phyloP scores from a whole-genome alignment of 441 rosid species.

The Corymbia citriodora region DNA sequence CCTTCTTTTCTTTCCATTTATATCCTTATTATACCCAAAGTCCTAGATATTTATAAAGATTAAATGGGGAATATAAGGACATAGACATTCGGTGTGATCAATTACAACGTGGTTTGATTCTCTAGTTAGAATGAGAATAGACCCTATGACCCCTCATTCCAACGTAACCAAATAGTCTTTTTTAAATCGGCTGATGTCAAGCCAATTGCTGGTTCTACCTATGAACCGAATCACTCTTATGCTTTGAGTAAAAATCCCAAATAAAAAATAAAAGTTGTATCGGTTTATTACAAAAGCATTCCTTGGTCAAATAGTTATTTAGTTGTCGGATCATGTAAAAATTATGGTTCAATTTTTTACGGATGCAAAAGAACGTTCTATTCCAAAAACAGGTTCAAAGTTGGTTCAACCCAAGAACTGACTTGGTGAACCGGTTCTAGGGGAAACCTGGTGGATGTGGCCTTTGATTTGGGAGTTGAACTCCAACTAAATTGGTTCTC shows the following conservation, averaged over 20 bases:
- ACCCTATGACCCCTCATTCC: background rate
- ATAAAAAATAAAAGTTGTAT: background rate
- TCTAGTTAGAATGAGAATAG: background rate
- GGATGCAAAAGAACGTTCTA: fast-evolving
- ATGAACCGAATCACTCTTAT: background rate
- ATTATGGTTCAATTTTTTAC: background rate
- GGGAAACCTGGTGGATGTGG: background rate
- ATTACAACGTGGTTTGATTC: background rate
- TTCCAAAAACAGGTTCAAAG: background rate
- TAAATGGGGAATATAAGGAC: background rate
- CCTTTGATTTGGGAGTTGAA: background rate
- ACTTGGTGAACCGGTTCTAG: background rate
- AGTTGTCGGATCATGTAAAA: background rate
- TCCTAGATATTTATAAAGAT: background rate
- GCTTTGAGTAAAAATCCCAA: background rate
- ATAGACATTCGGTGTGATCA: background rate
- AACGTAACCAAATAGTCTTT: background rate
- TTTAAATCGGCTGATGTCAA: background rate
- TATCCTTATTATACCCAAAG: background rate
- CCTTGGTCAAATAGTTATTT: background rate
- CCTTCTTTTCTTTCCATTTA: background rate
- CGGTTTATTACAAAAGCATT: background rate
- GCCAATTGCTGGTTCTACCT: background rate
- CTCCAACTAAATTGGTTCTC: background rate
- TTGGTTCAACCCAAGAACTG: too few species aligned